Base-by-base conservation (phyloP, 768 basidiomycete genomes). In the Dentipellis sp. region DNA sequence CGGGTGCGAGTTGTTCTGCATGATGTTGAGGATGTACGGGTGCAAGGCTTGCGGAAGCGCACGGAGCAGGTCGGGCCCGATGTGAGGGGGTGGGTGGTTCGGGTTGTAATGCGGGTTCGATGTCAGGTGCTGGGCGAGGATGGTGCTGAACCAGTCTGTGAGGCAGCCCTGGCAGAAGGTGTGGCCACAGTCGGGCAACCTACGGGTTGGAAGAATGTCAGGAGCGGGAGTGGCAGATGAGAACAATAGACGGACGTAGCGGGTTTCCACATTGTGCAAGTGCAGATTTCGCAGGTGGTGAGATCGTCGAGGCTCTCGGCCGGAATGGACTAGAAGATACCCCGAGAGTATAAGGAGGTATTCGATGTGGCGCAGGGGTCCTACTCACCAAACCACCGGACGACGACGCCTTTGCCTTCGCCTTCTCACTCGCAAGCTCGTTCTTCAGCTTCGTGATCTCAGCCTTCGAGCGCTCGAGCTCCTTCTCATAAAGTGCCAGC, bases 131-230 rank as follows among this genome's bases (percentile, higher is more conserved):
- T 78, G 75, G 0, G 68, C 71, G 51, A 80, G 75, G 0, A 69
- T 75, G 2, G 78, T 77, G 52, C 59, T 68, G 59, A 80, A 78
- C 75, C 76, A 77, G 61, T 82, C 79, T 48, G 74, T 71, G 8
- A 89, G 72, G 61, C 86, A 89, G 5, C 65, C 65, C 58, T 78
- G 70, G 64, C 86, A 90, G 64, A 83, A 88, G 0, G 80, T 78
- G 66, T 90, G 87, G 2, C 87, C 87, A 54, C 87, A 90, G 6
- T 62, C 60, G 22, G 78, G 68, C 19, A 89, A 72, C 5, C 86
- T 88, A 61, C 37, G 55, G 36, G 12, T 9, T 39, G 46, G 38
- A 22, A 14, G n/a, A 11, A n/a, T 16, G 22, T 17, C 14, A 19
- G 55, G 48, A 49, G 45, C 19, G 45, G 54, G 52, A 49, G 46